Conservation (phyloP, 345 rosid species). For the Fremontodendron californicum region DNA sequence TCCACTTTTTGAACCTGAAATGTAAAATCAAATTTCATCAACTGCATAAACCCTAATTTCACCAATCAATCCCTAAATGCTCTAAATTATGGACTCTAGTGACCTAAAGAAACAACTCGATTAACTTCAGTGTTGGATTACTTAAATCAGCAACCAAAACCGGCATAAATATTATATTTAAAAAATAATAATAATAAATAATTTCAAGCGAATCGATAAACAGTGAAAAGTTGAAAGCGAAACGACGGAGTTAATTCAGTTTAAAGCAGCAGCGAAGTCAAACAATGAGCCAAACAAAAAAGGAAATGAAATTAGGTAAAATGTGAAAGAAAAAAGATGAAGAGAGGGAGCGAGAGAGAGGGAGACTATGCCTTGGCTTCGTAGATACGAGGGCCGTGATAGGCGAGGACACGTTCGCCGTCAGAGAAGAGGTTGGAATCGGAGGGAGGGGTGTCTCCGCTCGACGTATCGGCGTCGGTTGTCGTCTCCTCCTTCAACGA, state of each 20-base stretch:
- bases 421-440: constrained; percentile 59
- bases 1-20: constrained; percentile 82
- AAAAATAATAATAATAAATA: background rate
- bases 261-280: background rate
- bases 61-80: background rate
- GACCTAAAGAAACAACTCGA: background rate
- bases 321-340: background rate
- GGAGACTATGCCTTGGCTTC: constrained; percentile 72
- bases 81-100: background rate
- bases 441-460: constrained; percentile 72
- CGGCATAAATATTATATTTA: background rate
- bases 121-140: background rate
- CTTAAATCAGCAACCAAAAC: background rate
- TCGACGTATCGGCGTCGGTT: constrained; percentile 69
- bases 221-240: background rate
- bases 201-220: background rate
- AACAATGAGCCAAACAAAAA: background rate
- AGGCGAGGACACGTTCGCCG: constrained; percentile 95
- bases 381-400: constrained; percentile 93
- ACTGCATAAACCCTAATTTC: constrained; percentile 3
- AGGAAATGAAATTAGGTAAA: background rate
- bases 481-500: constrained; percentile 72
- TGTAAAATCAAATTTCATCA: background rate
- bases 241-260: background rate
- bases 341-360: constrained; percentile 13